These are phyloP conservation scores for Jamesozyma lodderae DNA, from an alignment of 805 yeast species.

Conservation along the genomic window DNA sequence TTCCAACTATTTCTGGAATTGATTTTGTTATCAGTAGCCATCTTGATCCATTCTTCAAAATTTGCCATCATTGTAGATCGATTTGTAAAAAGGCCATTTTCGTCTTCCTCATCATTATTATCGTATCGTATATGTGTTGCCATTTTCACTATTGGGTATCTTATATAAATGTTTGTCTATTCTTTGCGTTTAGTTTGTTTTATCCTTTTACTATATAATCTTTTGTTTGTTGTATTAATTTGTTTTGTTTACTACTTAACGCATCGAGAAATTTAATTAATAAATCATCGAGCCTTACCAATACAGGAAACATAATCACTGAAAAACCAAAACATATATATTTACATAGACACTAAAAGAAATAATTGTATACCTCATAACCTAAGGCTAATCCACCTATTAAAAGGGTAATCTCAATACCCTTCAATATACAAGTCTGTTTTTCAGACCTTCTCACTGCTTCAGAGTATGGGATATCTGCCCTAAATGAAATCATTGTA, in stretches of 20 bases:
- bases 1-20: conserved; percentile 84
- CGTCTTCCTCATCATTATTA: conserved; percentile 14
- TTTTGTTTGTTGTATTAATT: neutral
- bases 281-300: too few species aligned
- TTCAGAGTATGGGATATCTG: conserved; percentile 66
- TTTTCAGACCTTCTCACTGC: conserved; percentile 48
- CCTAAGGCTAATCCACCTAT: neutral
- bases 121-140: conserved; percentile 6
- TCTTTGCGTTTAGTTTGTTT: neutral
- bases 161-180: neutral
- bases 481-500: conserved; percentile 85
- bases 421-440: conserved; percentile 44
- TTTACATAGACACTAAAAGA: neutral
- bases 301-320: too few species aligned
- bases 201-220: neutral
- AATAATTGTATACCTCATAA: neutral
- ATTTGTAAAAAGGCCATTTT: conserved; percentile 24
- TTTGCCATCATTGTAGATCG: conserved; percentile 39
- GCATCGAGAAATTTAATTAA: too few species aligned
- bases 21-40: conserved; percentile 78
- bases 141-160: neutral
- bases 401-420: neutral
- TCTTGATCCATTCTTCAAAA: conserved; percentile 73
- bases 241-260: neutral
- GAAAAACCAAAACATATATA: neutral